phyloP scores from a whole-genome alignment of 371 early-diverging fungal genomes.

The Phascolomyces articulosus region DNA sequence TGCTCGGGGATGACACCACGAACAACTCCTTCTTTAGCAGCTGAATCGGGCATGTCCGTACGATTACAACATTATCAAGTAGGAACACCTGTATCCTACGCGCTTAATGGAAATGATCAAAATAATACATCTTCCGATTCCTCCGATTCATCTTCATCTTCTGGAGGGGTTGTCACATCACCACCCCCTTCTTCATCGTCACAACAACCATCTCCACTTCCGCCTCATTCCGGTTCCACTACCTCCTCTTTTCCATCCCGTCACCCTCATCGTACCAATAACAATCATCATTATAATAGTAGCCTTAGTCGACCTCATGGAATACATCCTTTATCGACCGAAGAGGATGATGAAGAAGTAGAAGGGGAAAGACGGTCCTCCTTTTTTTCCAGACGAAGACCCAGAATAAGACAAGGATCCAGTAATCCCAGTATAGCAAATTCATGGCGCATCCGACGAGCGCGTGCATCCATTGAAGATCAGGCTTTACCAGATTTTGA shows the following conservation, averaged over 20 bases:
- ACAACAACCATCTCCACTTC: background rate
- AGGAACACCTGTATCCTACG: slow-evolving; percentile 23
- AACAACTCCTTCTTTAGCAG: background rate
- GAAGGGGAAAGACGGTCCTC: background rate
- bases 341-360: slow-evolving; percentile 1
- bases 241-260: background rate
- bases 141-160: background rate
- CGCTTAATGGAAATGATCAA: background rate
- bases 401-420: slow-evolving; percentile 3
- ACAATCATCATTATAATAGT: background rate
- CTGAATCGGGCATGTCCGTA: slow-evolving; percentile 18
- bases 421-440: slow-evolving; percentile 2
- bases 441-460: slow-evolving; percentile 28
- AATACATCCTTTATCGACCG: no score
- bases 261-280: background rate
- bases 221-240: background rate
- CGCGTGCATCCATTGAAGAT: slow-evolving; percentile 15
- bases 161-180: no score
- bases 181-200: background rate
- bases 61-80: slow-evolving; percentile 19
- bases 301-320: no score
- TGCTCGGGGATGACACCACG: slow-evolving; percentile 10
- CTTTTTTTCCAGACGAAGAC: slow-evolving; percentile 7
- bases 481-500: slow-evolving; percentile 40
- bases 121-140: background rate